Evolutionary conservation across 179 eudicot genomes (phyloP).

Genomic region (Beta corolliflora): DNA sequence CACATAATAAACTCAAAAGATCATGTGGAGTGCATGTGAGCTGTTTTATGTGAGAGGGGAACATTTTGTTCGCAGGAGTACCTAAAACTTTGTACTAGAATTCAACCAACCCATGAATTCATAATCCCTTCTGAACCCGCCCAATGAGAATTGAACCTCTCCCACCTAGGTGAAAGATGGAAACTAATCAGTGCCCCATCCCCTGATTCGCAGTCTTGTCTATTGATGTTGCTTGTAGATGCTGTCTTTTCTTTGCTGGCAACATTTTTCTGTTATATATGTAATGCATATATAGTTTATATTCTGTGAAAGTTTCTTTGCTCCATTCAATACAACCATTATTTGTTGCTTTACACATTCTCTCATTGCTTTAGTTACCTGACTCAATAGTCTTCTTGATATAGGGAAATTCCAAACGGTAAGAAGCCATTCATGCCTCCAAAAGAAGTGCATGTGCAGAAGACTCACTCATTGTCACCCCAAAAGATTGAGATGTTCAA

Average conservation of each 20-base stretch:
- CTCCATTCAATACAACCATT: not conserved
- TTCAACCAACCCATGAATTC: not conserved
- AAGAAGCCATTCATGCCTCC: conserved; percentile 64
- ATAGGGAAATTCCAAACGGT: conserved; percentile 48
- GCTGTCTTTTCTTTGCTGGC: not conserved
- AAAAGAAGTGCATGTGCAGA: conserved; percentile 59
- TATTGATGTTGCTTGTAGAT: not conserved
- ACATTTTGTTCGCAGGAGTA: too few species aligned
- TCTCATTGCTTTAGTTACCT: not conserved
- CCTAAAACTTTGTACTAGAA: not conserved
- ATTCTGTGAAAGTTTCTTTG: not conserved
- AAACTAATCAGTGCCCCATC: not conserved
- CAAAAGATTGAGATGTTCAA: conserved; percentile 64
- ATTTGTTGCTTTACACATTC: not conserved
- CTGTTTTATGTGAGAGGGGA: too few species aligned
- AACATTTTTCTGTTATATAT: not conserved
- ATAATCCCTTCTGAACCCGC: not conserved
- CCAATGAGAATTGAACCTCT: not conserved
- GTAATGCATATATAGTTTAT: not conserved
- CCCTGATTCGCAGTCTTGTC: not conserved
- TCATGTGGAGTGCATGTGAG: too few species aligned
- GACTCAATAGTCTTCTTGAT: conserved; percentile 4
- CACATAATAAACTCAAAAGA: too few species aligned
- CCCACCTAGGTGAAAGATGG: not conserved
- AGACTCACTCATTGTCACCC: conserved; percentile 66